Percentiles rank a stretch among this genome's conserved stretches.
phyloP scores from a whole-genome alignment of 2,329 filamentous ascomycete genomes.

The Colletotrichum karsti region DNA sequence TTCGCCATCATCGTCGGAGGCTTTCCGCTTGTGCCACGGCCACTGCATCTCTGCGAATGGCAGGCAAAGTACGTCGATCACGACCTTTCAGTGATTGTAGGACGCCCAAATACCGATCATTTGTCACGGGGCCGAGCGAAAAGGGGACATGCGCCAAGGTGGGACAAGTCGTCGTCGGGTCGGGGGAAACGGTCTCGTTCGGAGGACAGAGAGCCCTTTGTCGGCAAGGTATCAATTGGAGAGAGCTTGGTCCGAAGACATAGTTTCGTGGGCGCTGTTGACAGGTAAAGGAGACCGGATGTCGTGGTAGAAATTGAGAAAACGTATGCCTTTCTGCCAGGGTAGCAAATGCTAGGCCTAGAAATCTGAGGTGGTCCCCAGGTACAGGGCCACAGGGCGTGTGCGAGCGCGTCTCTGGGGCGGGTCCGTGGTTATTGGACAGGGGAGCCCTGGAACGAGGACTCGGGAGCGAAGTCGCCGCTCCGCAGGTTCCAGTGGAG shows the following conservation, averaged over 20 bases:
- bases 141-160: constrained; percentile 26
- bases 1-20: constrained; percentile 38
- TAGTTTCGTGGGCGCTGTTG: constrained; percentile 21
- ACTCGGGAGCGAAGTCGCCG: constrained; percentile 18
- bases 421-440: constrained; percentile 21
- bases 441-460: constrained; percentile 15
- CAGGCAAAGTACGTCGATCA: constrained; percentile 20
- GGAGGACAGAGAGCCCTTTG: constrained; percentile 8
- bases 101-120: constrained; percentile 21
- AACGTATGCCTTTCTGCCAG: constrained; percentile 26
- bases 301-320: constrained; percentile 24
- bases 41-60: constrained; percentile 42
- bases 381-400: constrained; percentile 6
- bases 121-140: constrained; percentile 17
- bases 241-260: constrained; percentile 15
- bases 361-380: constrained; percentile 14
- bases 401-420: constrained; percentile 19
- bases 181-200: background rate
- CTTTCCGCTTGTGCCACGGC: constrained; percentile 44
- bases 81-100: constrained; percentile 20
- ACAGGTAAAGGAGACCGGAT: background rate
- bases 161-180: constrained; percentile 7
- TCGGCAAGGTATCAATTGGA: constrained; percentile 21
- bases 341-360: constrained; percentile 23
- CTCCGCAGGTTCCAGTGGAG: constrained; percentile 9